Conservation (phyloP, 306 rosid species). For the Citrullus colocynthis region DNA sequence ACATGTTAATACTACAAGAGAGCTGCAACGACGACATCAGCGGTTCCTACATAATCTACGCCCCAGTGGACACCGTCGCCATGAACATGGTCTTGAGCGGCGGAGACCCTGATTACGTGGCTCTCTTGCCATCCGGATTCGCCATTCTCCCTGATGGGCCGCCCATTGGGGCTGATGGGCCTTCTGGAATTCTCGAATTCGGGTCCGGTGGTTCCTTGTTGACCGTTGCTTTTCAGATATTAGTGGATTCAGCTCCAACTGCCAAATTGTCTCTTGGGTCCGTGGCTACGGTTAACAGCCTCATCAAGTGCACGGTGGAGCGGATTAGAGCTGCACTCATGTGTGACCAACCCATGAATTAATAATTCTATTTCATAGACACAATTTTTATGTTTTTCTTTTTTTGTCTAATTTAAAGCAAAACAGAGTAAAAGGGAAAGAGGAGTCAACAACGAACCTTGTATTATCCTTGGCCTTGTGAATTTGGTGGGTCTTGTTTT, state of each 20-base stretch:
- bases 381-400: background rate
- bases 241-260: background rate
- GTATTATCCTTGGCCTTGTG: background rate
- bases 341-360: background rate
- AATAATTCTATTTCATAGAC: too few relatives aligned
- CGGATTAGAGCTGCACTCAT: conserved; percentile 6
- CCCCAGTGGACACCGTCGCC: conserved; percentile 29
- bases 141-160: conserved; percentile 28
- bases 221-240: conserved; percentile 1
- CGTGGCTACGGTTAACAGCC: conserved; percentile 1
- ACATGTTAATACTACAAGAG: conserved; percentile 25
- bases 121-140: conserved; percentile 44
- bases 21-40: conserved; percentile 31
- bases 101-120: conserved; percentile 20
- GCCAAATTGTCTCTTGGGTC: conserved; percentile 1
- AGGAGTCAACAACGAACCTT: conserved; percentile 7
- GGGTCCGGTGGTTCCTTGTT: conserved; percentile 3
- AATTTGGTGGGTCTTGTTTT: too few relatives aligned
- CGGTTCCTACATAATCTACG: conserved; percentile 34
- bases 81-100: conserved; percentile 22
- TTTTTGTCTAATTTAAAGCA: too few relatives aligned
- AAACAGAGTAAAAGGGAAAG: background rate
- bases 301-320: conserved; percentile 3
- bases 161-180: background rate
- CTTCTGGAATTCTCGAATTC: background rate